A percentile compares a stretch with the other conserved stretches of the same genome.
Conservation (phyloP, 2,329 filamentous ascomycete genomes). For the Keithomyces neogunnii region DNA sequence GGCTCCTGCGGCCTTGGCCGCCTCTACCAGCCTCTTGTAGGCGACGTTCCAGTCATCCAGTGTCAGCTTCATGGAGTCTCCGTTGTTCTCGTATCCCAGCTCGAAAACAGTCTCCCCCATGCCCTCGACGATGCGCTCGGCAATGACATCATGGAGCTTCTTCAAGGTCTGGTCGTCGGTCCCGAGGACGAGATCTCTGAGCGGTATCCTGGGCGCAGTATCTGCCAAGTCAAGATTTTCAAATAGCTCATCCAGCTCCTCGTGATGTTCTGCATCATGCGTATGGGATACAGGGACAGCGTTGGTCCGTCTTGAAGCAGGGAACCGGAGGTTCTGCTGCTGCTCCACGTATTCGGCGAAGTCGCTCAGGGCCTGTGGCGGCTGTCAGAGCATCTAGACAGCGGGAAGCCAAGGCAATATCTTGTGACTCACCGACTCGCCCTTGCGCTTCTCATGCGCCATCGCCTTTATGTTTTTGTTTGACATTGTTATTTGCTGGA, state of each 20-base stretch:
- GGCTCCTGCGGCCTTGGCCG: conserved; percentile 56
- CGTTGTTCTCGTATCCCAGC: conserved; percentile 82
- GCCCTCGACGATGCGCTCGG: conserved; percentile 67
- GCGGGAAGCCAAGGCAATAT: neutral
- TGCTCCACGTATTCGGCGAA: conserved; percentile 97
- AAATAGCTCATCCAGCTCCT: conserved; percentile 87
- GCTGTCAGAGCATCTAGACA: conserved; percentile 5
- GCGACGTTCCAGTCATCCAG: conserved; percentile 69
- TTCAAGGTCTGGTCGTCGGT: conserved; percentile 51
- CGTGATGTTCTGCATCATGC: conserved; percentile 45
- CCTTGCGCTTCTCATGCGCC: conserved; percentile 73
- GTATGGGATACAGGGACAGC: conserved; percentile 20
- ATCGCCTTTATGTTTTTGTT: conserved; percentile 51
- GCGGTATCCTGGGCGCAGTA: conserved; percentile 52
- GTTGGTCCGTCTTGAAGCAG: conserved; percentile 23
- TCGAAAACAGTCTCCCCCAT: conserved; percentile 89
- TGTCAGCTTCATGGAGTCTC: conserved; percentile 72
- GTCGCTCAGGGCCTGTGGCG: conserved; percentile 65
- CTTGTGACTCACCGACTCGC: conserved; percentile 60
- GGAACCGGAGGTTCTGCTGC: conserved; percentile 70
- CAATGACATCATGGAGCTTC: conserved; percentile 57
- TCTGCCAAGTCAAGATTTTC: conserved; percentile 80
- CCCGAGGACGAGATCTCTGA: conserved; percentile 70
- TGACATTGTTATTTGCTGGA: conserved; percentile 38
- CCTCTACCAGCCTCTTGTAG: conserved; percentile 54